phyloP scores from a whole-genome alignment of 306 rosid genomes.

The Corylus avellana region DNA sequence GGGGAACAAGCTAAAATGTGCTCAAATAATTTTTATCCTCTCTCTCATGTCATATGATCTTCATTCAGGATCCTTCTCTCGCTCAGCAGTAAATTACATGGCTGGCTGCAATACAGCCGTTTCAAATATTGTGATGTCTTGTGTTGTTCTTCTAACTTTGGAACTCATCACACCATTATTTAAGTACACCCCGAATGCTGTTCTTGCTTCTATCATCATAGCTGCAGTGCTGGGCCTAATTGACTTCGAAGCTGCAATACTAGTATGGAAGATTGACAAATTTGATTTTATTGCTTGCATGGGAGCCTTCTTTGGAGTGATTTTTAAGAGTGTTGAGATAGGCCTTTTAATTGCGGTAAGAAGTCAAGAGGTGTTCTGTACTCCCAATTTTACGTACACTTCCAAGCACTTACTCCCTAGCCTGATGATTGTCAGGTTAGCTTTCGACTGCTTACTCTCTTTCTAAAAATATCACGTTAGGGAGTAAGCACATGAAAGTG shows the following conservation, averaged over 20 bases:
- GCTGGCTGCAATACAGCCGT: slow-evolving; percentile 82
- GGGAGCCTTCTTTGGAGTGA: slow-evolving; percentile 92
- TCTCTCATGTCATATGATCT: not conserved
- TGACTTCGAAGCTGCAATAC: slow-evolving; percentile 49
- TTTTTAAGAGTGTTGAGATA: slow-evolving; percentile 72
- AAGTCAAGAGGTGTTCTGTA: not conserved
- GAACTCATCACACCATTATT: slow-evolving; percentile 68
- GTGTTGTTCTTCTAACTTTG: slow-evolving; percentile 58
- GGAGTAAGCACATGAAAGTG: no score
- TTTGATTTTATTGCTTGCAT: slow-evolving; percentile 81
- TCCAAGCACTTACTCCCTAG: no score
- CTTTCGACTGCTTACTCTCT: no score
- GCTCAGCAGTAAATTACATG: slow-evolving; percentile 88
- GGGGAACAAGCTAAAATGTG: not conserved
- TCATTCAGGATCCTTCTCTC: slow-evolving; percentile 77
- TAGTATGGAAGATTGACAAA: slow-evolving; percentile 77
- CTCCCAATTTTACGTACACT: no score
- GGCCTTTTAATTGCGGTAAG: slow-evolving; percentile 79
- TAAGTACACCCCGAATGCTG: slow-evolving; percentile 87
- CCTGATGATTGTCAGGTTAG: no score
- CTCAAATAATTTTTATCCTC: not conserved
- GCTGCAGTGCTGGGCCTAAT: slow-evolving; percentile 56
- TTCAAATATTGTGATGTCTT: slow-evolving; percentile 81
- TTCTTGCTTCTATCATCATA: slow-evolving; percentile 77
- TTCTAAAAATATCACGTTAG: not conserved